These are phyloP conservation scores for Parietichytrium sp. DNA, from an alignment of 108 stramenopile species.

Conservation along the genomic window DNA sequence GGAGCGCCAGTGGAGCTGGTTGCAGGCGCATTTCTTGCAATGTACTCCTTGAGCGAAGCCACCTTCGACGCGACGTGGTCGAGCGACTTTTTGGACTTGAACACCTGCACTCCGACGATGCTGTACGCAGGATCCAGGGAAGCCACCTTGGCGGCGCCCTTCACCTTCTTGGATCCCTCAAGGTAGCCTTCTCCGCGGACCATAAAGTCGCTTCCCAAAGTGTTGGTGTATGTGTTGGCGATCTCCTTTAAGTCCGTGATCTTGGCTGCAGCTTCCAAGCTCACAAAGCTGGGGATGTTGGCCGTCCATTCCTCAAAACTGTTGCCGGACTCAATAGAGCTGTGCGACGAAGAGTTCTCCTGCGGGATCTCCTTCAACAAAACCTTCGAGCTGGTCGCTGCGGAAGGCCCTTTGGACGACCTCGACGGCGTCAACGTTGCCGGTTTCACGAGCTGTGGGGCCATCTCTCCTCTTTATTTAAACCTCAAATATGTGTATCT, in stretches of 20 bases:
- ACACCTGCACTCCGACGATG: slow-evolving; percentile 28
- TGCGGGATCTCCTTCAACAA: too few species aligned
- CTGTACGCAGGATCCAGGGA: slow-evolving; percentile 15
- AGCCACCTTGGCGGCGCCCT: background rate
- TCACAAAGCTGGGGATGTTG: background rate
- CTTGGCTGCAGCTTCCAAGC: background rate
- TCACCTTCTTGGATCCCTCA: background rate
- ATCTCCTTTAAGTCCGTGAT: background rate
- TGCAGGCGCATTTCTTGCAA: background rate
- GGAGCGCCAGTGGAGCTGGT: background rate
- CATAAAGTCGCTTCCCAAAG: background rate
- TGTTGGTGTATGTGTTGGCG: slow-evolving; percentile 28
- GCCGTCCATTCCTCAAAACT: slow-evolving; percentile 9
- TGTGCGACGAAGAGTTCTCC: too few species aligned
- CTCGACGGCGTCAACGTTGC: too few species aligned
- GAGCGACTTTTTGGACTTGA: background rate
- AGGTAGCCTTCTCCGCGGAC: slow-evolving; percentile 34
- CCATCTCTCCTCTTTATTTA: too few species aligned
- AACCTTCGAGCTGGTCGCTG: too few species aligned
- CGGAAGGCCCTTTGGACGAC: too few species aligned
- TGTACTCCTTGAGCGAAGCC: background rate
- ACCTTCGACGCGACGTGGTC: slow-evolving; percentile 18
- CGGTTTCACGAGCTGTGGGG: too few species aligned
- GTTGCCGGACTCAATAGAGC: too few species aligned
- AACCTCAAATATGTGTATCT: too few species aligned